phyloP scores from a whole-genome alignment of 805 yeast species.

The Ogataea glucozyma region DNA sequence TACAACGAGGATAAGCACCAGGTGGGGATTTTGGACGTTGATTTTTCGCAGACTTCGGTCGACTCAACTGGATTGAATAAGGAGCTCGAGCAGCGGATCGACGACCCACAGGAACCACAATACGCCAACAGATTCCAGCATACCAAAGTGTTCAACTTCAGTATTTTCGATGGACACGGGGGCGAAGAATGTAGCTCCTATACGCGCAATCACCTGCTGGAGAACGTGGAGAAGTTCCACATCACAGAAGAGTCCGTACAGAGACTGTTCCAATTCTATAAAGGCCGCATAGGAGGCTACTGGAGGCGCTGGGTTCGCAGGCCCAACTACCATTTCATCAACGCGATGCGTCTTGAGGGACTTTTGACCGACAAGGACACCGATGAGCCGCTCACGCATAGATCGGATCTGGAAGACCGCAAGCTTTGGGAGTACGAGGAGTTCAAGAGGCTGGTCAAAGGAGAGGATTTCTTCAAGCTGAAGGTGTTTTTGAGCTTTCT shows the following conservation, averaged over 20 bases:
- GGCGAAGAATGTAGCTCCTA: constrained; percentile 73
- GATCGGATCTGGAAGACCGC: constrained; percentile 16
- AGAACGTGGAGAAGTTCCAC: constrained; percentile 49
- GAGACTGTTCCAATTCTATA: constrained; percentile 54
- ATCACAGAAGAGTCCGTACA: constrained; percentile 37
- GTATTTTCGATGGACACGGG: constrained; percentile 94
- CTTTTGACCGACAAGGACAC: constrained; percentile 8
- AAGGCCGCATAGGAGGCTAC: constrained; percentile 69
- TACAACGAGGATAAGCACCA: constrained; percentile 81
- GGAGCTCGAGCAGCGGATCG: constrained; percentile 19
- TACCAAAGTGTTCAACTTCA: constrained; percentile 59
- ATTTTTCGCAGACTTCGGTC: constrained; percentile 18
- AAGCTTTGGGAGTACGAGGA: constrained; percentile 22
- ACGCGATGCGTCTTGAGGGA: constrained; percentile 23
- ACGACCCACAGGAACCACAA: constrained; percentile 18
- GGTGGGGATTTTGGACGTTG: constrained; percentile 45
- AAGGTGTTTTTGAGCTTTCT: constrained; percentile 67
- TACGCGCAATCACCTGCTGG: constrained; percentile 53
- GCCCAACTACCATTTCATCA: constrained; percentile 25
- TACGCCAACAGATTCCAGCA: constrained; percentile 15
- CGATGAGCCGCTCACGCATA: constrained; percentile 11
- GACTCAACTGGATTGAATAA: constrained; percentile 2
- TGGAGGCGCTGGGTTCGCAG: constrained; percentile 77
- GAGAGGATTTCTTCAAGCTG: constrained; percentile 57
- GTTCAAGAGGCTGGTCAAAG: constrained; percentile 15